A percentile compares a stretch with the other conserved stretches of the same genome.
Evolutionary conservation across 2,329 filamentous ascomycete species (phyloP).

Genomic region (Calonectria pseudoturangicola): DNA sequence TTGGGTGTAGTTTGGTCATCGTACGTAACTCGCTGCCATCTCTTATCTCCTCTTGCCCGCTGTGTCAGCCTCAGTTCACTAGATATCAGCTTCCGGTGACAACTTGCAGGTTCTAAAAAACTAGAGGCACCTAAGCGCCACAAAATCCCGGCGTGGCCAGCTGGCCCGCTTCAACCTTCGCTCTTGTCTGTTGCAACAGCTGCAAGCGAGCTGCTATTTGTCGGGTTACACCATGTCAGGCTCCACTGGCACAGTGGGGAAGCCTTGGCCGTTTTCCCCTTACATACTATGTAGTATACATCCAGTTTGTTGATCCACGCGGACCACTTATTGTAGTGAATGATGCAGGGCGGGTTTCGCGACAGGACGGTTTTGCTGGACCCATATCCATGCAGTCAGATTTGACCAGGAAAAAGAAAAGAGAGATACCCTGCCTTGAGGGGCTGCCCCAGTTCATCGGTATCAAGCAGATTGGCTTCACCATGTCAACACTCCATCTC

Average conservation of each 20-base stretch:
- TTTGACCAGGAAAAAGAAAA: slow-evolving; percentile 17
- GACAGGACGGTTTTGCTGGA: neutral
- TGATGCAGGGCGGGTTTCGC: neutral
- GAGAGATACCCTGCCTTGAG: slow-evolving; percentile 3
- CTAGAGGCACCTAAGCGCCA: slow-evolving; percentile 6
- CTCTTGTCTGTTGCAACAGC: slow-evolving; percentile 19
- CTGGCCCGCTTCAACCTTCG: slow-evolving; percentile 10
- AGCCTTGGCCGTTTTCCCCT: neutral
- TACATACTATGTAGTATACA: slow-evolving; percentile 5
- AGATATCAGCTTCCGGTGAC: slow-evolving; percentile 19
- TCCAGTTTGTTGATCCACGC: slow-evolving; percentile 23
- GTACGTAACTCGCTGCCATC: neutral
- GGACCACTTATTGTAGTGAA: slow-evolving; percentile 15
- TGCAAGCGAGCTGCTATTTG: slow-evolving; percentile 19
- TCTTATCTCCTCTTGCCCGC: slow-evolving; percentile 2
- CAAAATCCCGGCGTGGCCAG: slow-evolving; percentile 12
- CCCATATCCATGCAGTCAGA: slow-evolving; percentile 27
- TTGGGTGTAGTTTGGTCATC: neutral
- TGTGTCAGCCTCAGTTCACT: slow-evolving; percentile 23
- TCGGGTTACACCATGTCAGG: slow-evolving; percentile 30
- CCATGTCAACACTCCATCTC: neutral
- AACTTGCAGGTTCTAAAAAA: neutral
- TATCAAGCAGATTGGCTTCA: slow-evolving; percentile 36
- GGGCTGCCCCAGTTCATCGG: slow-evolving; percentile 30
- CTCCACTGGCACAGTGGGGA: slow-evolving; percentile 32